Base-by-base conservation (phyloP, 2,329 filamentous ascomycete genomes). In the Decorospora gaudefroyi region DNA sequence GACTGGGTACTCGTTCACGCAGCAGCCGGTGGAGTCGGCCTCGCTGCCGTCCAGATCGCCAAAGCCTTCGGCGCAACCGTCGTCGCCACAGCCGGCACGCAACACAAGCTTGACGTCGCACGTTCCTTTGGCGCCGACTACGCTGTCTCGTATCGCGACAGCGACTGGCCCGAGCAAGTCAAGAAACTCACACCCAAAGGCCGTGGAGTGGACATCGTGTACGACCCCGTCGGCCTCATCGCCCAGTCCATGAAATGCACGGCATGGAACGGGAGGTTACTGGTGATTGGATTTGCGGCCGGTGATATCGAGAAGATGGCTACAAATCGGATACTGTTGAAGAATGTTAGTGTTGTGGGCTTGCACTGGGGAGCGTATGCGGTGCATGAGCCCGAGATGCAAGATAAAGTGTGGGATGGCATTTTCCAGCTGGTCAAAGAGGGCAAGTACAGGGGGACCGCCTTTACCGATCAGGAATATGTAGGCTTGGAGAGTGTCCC, bases 1-100 rank as follows among this genome's bases (percentile, higher is more conserved):
- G 92, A 97, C 62, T 87, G 82, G 72, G 91, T 96, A 1, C 82
- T 97, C 6, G 84, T 97, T 10, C 92, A 97, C 66, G 92, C 92
- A 1, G 92, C 90, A 0, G 92, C 92, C 0, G 92, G 92, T 2
- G 92, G 92, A 11, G 92, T 96, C 8, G 92, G 92, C 0, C 75
- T 96, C 1, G 89, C 91, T 1, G 92, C 92, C 4, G 90, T 97
- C 16, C 92, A 96, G 70, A 84, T 97, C 49, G 92, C 92, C 18
- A 96, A 96, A 73, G 92, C 91, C 0, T 85, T 87, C 37, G 92
- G 92, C 5, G 92, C 92, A 7, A 93, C 81, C 3, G 92, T 97
- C n/a, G 85, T 97, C 50, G 92, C 92, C 4, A 96, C 92, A 0
- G 92, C 90, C 0, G 90, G 90, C 1, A 88, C 87, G 1, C 70